A percentile compares a stretch with the other conserved stretches of the same genome.
Evolutionary conservation across 352 stramenopile genomes (phyloP).

Genomic region (Phytophthora nicotianae): DNA sequence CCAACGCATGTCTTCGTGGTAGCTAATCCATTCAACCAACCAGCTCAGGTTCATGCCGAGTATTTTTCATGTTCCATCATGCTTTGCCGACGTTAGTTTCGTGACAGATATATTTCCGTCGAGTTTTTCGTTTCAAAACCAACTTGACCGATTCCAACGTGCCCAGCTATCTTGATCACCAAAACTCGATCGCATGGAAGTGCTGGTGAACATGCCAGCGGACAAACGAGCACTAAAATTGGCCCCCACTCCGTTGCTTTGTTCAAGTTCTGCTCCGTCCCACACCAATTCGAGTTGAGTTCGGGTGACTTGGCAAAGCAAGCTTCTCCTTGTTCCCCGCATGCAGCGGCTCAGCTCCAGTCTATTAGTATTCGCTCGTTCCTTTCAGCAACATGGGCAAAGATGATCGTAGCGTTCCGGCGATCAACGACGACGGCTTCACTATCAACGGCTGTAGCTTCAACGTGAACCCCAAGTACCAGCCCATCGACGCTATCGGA

Average conservation of each 20-base stretch:
- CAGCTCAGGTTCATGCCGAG: slow-evolving; percentile 6
- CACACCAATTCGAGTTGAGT: slow-evolving; percentile 17
- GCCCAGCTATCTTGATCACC: slow-evolving; percentile 20
- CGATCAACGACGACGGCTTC: slow-evolving; percentile 78
- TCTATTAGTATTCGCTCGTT: neutral
- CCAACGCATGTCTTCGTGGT: too few relatives aligned
- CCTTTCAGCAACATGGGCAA: slow-evolving; percentile 45
- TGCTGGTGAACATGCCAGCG: slow-evolving; percentile 29
- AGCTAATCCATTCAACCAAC: too few relatives aligned
- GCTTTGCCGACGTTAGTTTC: slow-evolving; percentile 27
- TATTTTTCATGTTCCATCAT: slow-evolving; percentile 9
- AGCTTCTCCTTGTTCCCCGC: slow-evolving; percentile 40
- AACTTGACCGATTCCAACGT: slow-evolving; percentile 7
- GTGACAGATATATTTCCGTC: slow-evolving; percentile 24
- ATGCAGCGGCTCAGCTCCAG: slow-evolving; percentile 23
- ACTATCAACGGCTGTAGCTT: slow-evolving; percentile 86
- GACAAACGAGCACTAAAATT: slow-evolving; percentile 39
- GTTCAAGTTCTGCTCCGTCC: slow-evolving; percentile 22
- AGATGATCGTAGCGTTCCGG: slow-evolving; percentile 57
- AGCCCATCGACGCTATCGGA: slow-evolving; percentile 86
- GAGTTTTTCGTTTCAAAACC: slow-evolving; percentile 40
- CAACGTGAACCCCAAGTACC: slow-evolving; percentile 84
- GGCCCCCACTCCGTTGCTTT: slow-evolving; percentile 12
- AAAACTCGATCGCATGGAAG: slow-evolving; percentile 29
- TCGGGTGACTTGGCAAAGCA: slow-evolving; percentile 29